Evolutionary conservation across 129 eudicot species (phyloP).

Genomic region (Tagetes erecta): DNA sequence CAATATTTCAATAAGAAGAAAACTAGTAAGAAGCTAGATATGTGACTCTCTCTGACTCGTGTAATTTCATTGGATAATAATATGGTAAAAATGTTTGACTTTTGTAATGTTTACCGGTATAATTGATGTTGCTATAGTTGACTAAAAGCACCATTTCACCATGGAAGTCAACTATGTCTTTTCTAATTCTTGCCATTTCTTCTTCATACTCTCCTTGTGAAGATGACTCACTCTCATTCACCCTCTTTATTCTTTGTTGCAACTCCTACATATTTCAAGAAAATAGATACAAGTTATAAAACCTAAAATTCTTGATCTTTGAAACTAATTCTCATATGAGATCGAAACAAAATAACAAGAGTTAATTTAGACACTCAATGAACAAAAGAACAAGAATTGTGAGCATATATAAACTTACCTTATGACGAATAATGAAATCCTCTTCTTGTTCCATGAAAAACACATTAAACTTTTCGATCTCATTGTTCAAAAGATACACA

Average conservation of each 20-base stretch:
- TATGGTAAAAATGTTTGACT: slow-evolving; percentile 22
- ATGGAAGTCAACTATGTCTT: slow-evolving; percentile 85
- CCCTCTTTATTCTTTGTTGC: slow-evolving; percentile 66
- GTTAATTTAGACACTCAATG: too few species aligned
- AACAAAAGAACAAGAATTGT: not conserved
- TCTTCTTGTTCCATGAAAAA: slow-evolving; percentile 94
- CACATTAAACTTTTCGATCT: slow-evolving; percentile 80
- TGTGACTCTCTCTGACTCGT: not conserved
- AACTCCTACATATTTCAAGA: slow-evolving; percentile 55
- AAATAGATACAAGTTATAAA: not conserved
- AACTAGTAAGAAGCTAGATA: not conserved
- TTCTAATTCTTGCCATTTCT: slow-evolving; percentile 62
- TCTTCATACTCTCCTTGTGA: slow-evolving; percentile 51
- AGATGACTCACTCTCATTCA: slow-evolving; percentile 48
- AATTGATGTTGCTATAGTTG: slow-evolving; percentile 82
- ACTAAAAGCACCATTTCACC: slow-evolving; percentile 95
- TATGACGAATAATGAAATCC: slow-evolving; percentile 78
- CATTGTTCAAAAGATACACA: slow-evolving; percentile 66
- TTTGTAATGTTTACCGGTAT: slow-evolving; percentile 58
- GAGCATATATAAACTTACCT: slow-evolving; percentile 52
- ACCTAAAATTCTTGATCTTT: not conserved
- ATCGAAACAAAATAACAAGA: too few species aligned
- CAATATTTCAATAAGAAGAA: not conserved
- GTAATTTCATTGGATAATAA: slow-evolving; percentile 3
- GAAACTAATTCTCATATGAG: too few species aligned